Conservation (phyloP, 2,329 filamentous ascomycete genomes). For the Trichoderma sp. region DNA sequence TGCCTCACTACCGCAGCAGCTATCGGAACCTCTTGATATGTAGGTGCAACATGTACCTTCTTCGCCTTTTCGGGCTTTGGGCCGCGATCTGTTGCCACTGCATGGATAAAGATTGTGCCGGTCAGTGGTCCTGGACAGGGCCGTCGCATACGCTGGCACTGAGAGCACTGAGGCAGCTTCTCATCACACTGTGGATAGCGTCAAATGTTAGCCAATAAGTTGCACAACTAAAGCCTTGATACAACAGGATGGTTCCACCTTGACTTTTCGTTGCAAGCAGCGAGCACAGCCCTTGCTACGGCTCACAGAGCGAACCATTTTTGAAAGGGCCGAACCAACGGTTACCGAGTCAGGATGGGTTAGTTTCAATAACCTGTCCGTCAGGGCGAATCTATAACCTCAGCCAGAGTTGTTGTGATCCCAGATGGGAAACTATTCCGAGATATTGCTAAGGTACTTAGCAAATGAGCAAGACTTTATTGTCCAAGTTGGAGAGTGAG, state of each 20-base stretch:
- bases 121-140: neutral
- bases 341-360: neutral
- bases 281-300: constrained; percentile 10
- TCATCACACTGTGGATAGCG: neutral
- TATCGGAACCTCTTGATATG: neutral
- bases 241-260: neutral
- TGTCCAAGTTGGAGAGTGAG: neutral
- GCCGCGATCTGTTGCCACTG: neutral
- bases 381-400: neutral
- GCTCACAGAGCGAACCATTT: constrained; percentile 5
- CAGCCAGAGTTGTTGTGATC: neutral
- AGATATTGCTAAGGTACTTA: neutral
- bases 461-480: neutral
- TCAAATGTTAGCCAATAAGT: neutral
- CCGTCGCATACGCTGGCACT: constrained; percentile 2
- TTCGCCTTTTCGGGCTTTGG: neutral
- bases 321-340: neutral
- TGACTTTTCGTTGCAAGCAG: constrained; percentile 12
- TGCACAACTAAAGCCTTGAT: neutral
- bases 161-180: constrained; percentile 9
- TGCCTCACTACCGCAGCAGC: neutral
- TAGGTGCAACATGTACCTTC: neutral
- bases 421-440: neutral
- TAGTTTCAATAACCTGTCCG: neutral
- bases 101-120: constrained; percentile 1